Conservation (phyloP, 176 grass and related monocot genomes). For the Oryza meridionalis region DNA sequence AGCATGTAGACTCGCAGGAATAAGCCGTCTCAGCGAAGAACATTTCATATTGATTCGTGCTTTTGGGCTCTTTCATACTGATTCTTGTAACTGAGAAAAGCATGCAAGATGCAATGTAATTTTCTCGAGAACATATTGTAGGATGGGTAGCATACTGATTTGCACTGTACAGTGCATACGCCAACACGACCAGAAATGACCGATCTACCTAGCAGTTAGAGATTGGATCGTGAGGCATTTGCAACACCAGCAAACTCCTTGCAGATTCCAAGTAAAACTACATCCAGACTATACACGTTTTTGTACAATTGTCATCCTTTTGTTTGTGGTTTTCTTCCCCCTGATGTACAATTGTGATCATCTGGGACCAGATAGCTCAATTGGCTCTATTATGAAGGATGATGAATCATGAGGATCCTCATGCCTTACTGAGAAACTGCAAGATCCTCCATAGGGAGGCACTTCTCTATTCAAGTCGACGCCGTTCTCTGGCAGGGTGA, state of each 20-base stretch:
- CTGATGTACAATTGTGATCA: slow-evolving; percentile 35
- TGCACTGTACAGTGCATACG: too few relatives aligned
- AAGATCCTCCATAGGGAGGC: slow-evolving; percentile 46
- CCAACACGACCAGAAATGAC: neutral
- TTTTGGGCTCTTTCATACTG: too few relatives aligned
- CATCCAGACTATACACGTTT: slow-evolving; percentile 45
- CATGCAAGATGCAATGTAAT: neutral
- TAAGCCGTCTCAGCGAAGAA: too few relatives aligned
- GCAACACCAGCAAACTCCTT: neutral
- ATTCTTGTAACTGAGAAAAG: neutral
- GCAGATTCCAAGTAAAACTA: slow-evolving; percentile 14
- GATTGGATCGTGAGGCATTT: neutral
- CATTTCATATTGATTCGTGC: too few relatives aligned
- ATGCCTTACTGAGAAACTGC: slow-evolving; percentile 73
- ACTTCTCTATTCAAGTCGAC: slow-evolving; percentile 60
- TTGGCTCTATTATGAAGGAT: slow-evolving; percentile 95
- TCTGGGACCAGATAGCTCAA: slow-evolving; percentile 91
- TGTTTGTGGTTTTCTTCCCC: neutral
- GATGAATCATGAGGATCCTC: slow-evolving; percentile 89
- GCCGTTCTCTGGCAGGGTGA: slow-evolving; percentile 53
- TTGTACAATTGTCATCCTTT: slow-evolving; percentile 42
- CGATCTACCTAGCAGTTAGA: neutral
- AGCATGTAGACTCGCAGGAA: too few relatives aligned
- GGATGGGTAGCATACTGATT: too few relatives aligned
- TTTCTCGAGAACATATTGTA: too few relatives aligned